phyloP scores from a whole-genome alignment of 2,329 filamentous ascomycete species.

The Rhinocladiella mackenziei region DNA sequence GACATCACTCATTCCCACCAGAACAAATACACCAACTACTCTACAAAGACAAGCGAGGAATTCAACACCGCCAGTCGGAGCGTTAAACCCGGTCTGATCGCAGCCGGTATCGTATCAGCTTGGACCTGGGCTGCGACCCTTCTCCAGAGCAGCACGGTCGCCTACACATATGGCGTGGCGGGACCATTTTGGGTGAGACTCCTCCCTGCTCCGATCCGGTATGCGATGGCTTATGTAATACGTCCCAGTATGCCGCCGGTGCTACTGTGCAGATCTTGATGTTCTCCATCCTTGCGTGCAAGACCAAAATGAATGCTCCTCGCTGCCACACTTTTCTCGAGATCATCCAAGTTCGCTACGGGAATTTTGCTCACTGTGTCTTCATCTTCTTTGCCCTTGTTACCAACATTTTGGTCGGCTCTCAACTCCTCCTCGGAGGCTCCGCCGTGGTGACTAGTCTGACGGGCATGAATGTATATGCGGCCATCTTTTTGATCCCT shows the following conservation, averaged over 20 bases:
- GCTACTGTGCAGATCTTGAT: conserved; percentile 81
- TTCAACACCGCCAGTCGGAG: conserved; percentile 84
- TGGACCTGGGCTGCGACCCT: conserved; percentile 64
- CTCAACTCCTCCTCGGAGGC: conserved; percentile 53
- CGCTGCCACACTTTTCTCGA: conserved; percentile 61
- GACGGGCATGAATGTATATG: conserved; percentile 70
- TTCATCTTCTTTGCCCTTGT: conserved; percentile 78
- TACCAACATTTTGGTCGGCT: conserved; percentile 80
- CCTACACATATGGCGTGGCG: conserved; percentile 69
- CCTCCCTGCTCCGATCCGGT: no score
- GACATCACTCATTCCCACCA: background rate
- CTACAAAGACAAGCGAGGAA: conserved; percentile 84
- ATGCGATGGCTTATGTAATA: no score
- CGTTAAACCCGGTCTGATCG: conserved; percentile 82
- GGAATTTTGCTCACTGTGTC: conserved; percentile 66
- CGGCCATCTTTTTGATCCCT: conserved; percentile 77
- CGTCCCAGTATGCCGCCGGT: conserved; percentile 55
- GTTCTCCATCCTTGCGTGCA: conserved; percentile 71
- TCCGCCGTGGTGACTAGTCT: conserved; percentile 66
- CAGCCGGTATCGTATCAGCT: conserved; percentile 71
- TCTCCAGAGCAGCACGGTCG: conserved; percentile 70
- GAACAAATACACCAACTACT: conserved; percentile 23
- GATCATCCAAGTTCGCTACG: conserved; percentile 76
- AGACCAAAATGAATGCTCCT: conserved; percentile 26
- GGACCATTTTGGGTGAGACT: conserved; percentile 56